A percentile compares a stretch with the other conserved stretches of the same genome.
Conservation (phyloP, 2,329 filamentous ascomycete species). For the Botryotinia narcissicola region DNA sequence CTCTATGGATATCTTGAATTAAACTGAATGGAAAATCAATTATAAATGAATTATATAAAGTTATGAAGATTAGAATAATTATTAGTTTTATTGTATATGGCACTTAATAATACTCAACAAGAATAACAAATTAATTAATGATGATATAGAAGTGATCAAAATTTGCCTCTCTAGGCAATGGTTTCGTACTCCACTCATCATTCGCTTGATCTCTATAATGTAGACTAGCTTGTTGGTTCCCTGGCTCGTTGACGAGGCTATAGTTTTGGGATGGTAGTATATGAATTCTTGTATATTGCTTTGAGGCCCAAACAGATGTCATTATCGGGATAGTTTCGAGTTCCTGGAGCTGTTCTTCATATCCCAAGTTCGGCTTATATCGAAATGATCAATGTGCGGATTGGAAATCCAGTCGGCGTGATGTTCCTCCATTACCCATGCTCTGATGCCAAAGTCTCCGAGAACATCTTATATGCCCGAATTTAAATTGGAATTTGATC, state of each 20-base stretch:
- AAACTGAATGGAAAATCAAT: background rate
- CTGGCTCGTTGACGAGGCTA: background rate
- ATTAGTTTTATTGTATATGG: background rate
- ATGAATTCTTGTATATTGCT: background rate
- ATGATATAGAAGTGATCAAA: background rate
- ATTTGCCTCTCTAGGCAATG: background rate
- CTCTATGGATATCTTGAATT: background rate
- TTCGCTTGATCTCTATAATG: background rate
- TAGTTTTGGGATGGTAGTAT: no score
- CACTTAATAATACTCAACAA: background rate
- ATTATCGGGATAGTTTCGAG: background rate
- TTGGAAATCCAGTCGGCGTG: constrained; percentile 16
- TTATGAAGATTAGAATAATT: background rate
- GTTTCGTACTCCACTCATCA: background rate
- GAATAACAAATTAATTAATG: background rate
- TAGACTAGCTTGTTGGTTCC: background rate
- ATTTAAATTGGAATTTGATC: constrained; percentile 8
- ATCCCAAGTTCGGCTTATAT: background rate
- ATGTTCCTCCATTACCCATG: constrained; percentile 16
- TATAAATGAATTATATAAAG: background rate
- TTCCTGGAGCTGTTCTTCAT: background rate
- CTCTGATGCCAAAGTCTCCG: constrained; percentile 21
- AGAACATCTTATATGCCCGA: constrained; percentile 9
- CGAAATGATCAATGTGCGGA: background rate
- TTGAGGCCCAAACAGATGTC: background rate